Evolutionary conservation across 2,329 filamentous ascomycete genomes (phyloP), one percentile per base, ranked within the genome.

Genomic region (Stagonosporopsis rhizophila): DNA sequence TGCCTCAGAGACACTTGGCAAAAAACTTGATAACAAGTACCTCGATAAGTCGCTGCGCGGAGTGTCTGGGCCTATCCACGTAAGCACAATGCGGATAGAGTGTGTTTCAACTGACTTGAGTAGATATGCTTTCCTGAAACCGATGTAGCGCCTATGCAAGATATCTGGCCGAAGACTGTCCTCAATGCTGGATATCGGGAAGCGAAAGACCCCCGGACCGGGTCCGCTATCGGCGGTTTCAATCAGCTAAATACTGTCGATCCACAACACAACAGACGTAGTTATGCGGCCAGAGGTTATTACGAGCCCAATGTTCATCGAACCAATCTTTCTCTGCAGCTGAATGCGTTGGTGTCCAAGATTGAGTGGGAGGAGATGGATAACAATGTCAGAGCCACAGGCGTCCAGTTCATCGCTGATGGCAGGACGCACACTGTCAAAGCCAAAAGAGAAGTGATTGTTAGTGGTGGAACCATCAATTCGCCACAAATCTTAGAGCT

Each of bases 321-420:
- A 8, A 63, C 72, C 2, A 85, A 85, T 57, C 66, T 85, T 2
- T 68, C 74, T n/a, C 67, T 84, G 1, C 65, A 84, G 5, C 80
- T 79, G 1, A 76, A 82, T 35, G 79, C 81, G 3, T 62, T 78
- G 28, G 80, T 82, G 17, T 58, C 78, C 42, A 69, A 82, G 56
- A 69, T 87, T 58, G 59, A 82, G 34, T 65, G 83, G 28, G 71
- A 81, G 25, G 78, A 75, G 14, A 74, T 72, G 8, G 72, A 44
- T 6, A 68, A 63, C 2, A 79, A 81, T 7, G 81, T 81, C 14
- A 75, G 72, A 12, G 71, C 71, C 2, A 71, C 67, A 4, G 67
- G 67, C 3, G 69, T 73, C 1, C 56, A 64, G 5, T 81, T 84
- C 61, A 72, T 62, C 8, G 67, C 75, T 25, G 67, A 71, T 6